These are phyloP conservation scores for Eucalyptus erythrocorys DNA, from an alignment of 345 rosid genomes.

Conservation along the genomic window DNA sequence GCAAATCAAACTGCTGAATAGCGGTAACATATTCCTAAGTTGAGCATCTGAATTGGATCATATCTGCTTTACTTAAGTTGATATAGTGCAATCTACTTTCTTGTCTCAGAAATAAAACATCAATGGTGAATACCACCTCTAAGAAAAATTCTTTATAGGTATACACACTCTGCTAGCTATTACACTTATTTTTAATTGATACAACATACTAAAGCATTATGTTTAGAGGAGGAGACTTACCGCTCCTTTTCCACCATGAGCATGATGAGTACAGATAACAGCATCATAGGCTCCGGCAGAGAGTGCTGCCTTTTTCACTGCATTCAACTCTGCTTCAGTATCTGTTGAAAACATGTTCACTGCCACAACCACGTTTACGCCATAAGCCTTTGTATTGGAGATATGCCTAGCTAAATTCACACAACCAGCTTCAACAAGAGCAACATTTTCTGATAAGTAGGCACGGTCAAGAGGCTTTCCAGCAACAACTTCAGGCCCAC, in stretches of 20 bases:
- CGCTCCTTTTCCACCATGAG: constrained; percentile 98
- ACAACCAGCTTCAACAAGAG: constrained; percentile 91
- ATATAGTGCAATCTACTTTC: neutral
- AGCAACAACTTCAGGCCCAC: constrained; percentile 93
- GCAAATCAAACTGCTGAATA: neutral
- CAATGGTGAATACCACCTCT: neutral
- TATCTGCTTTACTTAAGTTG: neutral
- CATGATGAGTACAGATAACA: constrained; percentile 88
- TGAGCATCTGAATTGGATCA: neutral
- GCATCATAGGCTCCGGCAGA: constrained; percentile 94
- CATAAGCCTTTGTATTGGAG: constrained; percentile 72
- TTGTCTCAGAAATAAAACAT: neutral
- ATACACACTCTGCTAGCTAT: neutral
- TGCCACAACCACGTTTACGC: constrained; percentile 93
- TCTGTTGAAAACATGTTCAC: constrained; percentile 92
- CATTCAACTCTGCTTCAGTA: constrained; percentile 74
- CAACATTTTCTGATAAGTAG: constrained; percentile 78
- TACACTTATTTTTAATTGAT: neutral
- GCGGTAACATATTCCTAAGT: neutral
- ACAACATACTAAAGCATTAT: neutral
- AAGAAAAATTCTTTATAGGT: neutral
- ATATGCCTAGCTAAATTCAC: constrained; percentile 93
- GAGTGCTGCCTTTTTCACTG: constrained; percentile 76
- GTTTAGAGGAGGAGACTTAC: constrained; percentile 20
- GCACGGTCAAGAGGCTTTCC: constrained; percentile 95